Evolutionary conservation across 2,329 filamentous ascomycete genomes (phyloP), one percentile per base, ranked within the genome.

Genomic region (Arthrobotrys pseudoclavata): DNA sequence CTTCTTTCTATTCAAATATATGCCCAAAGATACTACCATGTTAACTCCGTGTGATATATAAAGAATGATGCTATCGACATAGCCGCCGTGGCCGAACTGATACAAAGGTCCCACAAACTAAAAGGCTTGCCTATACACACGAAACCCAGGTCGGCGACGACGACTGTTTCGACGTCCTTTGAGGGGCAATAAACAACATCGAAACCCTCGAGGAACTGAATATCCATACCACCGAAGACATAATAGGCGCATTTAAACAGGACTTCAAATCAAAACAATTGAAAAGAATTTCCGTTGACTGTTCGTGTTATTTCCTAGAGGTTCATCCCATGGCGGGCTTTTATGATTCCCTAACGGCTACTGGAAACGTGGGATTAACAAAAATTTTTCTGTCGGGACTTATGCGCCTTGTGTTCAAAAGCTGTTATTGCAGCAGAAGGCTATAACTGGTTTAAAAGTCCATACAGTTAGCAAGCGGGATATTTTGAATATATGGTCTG

Each of bases 141-240:
- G 29, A 57, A 22, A 29, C 2, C 1, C 40, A 29, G 52, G 29
- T 57, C 6, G 29, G 40, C 9, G 29, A 57, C 9, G 52, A 37
- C 15, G 7, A 20, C 3, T 15, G 12, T 29, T 12, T 57, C 6
- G 52, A 57, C n/a, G 15, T 22, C n/a, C 52, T 57, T 1, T 57
- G 52, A 29, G 18, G 6, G 7, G 29, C 29, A 40, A 57, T 57
- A 20, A 37, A 37, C 10, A 6, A 22, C 31, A 15, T 57, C n/a
- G 29, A 34, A 57, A 57, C 31, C 7, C 52, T 57, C 1, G 52
- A 57, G 15, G 52, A 57, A 15, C 3, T 57, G 5, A 37, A 57
- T 37, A 3, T 57, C 9, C 29, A 37, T 10, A 37, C 52, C 5
- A 40, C 4, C 2, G 52, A 57, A 22, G 5, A 10, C 10, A 20